Percentiles rank a stretch among this genome's conserved stretches.
Evolutionary conservation across 2,329 filamentous ascomycete species (phyloP).

Genomic region (Boeremia exigua): DNA sequence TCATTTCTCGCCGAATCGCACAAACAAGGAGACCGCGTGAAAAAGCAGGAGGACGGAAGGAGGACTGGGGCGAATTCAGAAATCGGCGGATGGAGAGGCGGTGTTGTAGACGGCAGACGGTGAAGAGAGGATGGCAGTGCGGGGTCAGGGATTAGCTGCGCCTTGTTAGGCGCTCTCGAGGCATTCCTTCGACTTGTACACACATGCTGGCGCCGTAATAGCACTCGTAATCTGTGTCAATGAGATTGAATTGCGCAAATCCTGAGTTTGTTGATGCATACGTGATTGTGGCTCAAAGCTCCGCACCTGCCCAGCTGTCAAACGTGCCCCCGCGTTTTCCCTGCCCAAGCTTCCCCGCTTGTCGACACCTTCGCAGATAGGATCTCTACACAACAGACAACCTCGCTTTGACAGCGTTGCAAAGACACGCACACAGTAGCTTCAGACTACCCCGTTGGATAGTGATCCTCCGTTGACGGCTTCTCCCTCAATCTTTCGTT

Average conservation of each 20-base stretch:
- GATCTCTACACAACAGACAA: too few relatives aligned
- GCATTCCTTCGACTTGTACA: not conserved
- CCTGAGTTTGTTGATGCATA: not conserved
- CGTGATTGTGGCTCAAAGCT: not conserved
- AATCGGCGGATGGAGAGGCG: not conserved
- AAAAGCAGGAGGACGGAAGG: not conserved
- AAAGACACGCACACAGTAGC: not conserved
- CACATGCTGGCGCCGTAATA: not conserved
- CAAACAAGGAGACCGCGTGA: not conserved
- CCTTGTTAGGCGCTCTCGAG: conserved; percentile 11
- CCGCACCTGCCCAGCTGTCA: not conserved
- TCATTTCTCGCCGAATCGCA: not conserved
- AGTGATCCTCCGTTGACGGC: conserved; percentile 2
- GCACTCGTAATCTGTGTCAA: too few relatives aligned
- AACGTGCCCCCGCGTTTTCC: not conserved
- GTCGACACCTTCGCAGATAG: too few relatives aligned
- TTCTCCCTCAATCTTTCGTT: conserved; percentile 24
- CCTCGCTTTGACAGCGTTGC: not conserved
- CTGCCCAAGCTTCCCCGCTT: not conserved
- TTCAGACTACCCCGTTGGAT: conserved; percentile 1
- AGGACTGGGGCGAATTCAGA: not conserved
- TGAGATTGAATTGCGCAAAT: not conserved
- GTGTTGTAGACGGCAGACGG: conserved; percentile 8
- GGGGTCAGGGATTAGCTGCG: conserved; percentile 5
- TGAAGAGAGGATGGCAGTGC: conserved; percentile 9